A percentile compares a stretch with the other conserved stretches of the same genome.
Conservation (phyloP, 75 land plant genomes). For the Selaginella moellendorffii region DNA sequence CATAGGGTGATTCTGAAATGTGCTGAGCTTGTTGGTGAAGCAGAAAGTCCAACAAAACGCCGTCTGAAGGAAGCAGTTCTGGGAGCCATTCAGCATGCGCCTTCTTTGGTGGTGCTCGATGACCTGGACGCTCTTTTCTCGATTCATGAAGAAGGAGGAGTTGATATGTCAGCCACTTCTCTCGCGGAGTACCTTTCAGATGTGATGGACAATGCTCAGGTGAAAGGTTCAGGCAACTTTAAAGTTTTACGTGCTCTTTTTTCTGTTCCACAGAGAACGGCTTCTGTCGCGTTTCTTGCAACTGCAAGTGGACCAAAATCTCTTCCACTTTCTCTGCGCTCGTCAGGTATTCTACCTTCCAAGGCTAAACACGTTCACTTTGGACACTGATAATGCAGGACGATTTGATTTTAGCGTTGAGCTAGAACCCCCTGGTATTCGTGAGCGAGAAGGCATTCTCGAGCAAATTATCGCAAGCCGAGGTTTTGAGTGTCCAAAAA, state of each 20-base stretch:
- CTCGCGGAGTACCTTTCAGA: constrained; percentile 49
- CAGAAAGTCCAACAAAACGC: constrained; percentile 36
- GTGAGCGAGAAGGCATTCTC: constrained; percentile 57
- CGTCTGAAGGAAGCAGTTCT: constrained; percentile 34
- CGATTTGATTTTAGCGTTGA: constrained; percentile 87
- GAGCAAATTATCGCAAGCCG: constrained; percentile 52
- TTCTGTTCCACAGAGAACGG: background rate
- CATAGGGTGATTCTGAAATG: constrained; percentile 68
- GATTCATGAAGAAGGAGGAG: constrained; percentile 40
- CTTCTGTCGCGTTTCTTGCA: constrained; percentile 58
- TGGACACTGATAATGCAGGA: constrained; percentile 28
- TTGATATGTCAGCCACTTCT: constrained; percentile 44
- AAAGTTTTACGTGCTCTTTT: background rate
- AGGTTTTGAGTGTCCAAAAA: constrained; percentile 32
- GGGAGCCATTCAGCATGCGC: constrained; percentile 70
- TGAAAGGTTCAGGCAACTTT: constrained; percentile 16
- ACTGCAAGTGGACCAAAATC: constrained; percentile 40
- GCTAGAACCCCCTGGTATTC: constrained; percentile 63
- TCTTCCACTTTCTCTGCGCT: constrained; percentile 49
- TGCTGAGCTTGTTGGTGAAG: constrained; percentile 51
- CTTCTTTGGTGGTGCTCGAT: constrained; percentile 74
- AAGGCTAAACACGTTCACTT: background rate
- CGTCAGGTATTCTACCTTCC: constrained; percentile 37
- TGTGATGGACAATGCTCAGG: constrained; percentile 73
- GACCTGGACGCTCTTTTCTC: constrained; percentile 69